Conservation (phyloP, 1,139 yeast species). For the Lodderomyces theae region DNA sequence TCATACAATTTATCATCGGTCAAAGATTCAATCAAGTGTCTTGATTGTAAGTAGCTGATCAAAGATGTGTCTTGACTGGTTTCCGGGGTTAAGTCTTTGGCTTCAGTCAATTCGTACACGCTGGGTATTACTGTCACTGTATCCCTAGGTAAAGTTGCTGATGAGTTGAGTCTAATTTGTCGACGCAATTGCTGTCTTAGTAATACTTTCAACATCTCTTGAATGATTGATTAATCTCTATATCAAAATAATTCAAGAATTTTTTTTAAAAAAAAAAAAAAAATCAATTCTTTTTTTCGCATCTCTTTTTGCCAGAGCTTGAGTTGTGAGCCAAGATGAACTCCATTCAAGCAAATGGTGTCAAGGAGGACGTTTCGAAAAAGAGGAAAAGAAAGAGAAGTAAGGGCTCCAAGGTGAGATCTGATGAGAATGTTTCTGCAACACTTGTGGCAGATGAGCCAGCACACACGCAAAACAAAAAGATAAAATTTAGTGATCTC, state of each 20-base stretch:
- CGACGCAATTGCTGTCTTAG: slow-evolving; percentile 4
- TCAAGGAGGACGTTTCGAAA: slow-evolving; percentile 3
- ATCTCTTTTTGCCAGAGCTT: slow-evolving; percentile 2
- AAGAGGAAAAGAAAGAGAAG: slow-evolving; percentile 24
- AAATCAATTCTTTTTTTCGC: slow-evolving; percentile 4
- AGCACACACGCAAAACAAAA: slow-evolving; percentile 19
- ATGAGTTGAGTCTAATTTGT: slow-evolving; percentile 12
- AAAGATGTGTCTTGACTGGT: slow-evolving; percentile 41
- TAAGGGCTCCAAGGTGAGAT: slow-evolving; percentile 12
- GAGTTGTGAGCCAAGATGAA: not conserved
- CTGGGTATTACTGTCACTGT: slow-evolving; percentile 39
- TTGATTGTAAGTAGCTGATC: slow-evolving; percentile 42
- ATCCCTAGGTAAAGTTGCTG: slow-evolving; percentile 15
- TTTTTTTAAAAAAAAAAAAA: no score
- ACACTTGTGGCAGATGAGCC: not conserved
- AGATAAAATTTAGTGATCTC: slow-evolving; percentile 27
- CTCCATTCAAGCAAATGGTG: not conserved
- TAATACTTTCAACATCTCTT: not conserved
- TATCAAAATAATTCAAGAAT: no score
- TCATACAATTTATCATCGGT: slow-evolving; percentile 47
- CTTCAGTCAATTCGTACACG: slow-evolving; percentile 25
- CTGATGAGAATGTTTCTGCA: slow-evolving; percentile 5
- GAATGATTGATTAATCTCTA: no score
- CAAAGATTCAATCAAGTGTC: slow-evolving; percentile 48
- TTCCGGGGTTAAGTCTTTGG: slow-evolving; percentile 16